phyloP scores from a whole-genome alignment of 371 early-diverging fungal species.

The Parasitella parasitica region DNA sequence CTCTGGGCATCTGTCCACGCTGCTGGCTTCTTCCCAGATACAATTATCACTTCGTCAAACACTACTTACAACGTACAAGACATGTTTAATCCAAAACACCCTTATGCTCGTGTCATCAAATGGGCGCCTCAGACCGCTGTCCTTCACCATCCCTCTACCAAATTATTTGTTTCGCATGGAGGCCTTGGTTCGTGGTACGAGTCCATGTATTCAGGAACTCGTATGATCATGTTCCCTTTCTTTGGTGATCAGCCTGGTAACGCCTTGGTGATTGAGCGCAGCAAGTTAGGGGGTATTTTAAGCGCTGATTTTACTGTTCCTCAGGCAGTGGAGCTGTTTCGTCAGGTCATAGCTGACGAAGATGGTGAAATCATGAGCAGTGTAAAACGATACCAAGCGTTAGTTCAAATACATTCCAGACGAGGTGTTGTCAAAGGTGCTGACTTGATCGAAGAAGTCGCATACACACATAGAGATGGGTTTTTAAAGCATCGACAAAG shows the following conservation, averaged over 20 bases:
- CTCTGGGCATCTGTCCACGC: constrained; percentile 28
- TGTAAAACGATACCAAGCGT: constrained; percentile 13
- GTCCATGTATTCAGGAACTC: constrained; percentile 30
- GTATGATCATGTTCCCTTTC: constrained; percentile 35
- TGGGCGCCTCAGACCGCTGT: constrained; percentile 47
- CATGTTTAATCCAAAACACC: background rate
- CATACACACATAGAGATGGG: constrained; percentile 18
- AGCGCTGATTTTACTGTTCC: background rate
- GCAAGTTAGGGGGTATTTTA: background rate
- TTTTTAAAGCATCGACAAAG: constrained; percentile 15
- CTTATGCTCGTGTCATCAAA: constrained; percentile 2
- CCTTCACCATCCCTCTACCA: constrained; percentile 31
- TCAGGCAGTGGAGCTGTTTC: background rate
- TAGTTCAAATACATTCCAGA: constrained; percentile 20
- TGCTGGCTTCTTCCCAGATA: constrained; percentile 8
- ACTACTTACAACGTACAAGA: background rate
- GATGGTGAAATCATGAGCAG: background rate
- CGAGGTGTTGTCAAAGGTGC: constrained; percentile 18
- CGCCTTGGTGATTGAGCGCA: background rate
- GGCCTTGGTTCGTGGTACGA: constrained; percentile 40
- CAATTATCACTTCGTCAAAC: constrained; percentile 3
- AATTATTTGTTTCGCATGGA: constrained; percentile 38
- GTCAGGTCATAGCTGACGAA: background rate
- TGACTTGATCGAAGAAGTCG: constrained; percentile 27
- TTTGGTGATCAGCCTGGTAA: constrained; percentile 42